A percentile compares a stretch with the other conserved stretches of the same genome.
Conservation (phyloP, 495 filamentous ascomycete genomes). For the Cryomyces minteri region DNA sequence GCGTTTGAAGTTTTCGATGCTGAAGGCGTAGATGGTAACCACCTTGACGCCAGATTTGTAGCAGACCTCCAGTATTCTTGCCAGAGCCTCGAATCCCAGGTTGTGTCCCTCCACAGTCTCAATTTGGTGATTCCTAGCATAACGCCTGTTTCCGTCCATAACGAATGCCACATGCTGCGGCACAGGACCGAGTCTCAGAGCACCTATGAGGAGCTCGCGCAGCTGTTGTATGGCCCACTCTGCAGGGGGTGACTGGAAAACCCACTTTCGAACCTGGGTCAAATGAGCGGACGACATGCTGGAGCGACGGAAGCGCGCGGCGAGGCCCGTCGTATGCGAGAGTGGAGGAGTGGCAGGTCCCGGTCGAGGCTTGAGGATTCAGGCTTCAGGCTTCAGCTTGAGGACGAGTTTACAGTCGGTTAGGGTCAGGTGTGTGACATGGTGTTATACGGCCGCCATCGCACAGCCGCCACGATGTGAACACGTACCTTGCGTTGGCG, state of each 20-base stretch:
- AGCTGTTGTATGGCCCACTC: slow-evolving; percentile 61
- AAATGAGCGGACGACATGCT: slow-evolving; percentile 29
- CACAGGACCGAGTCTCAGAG: slow-evolving; percentile 74
- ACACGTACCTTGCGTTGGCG: too few relatives aligned
- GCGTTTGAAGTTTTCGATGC: slow-evolving; percentile 96
- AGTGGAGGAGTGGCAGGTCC: too few relatives aligned
- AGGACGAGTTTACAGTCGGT: too few relatives aligned
- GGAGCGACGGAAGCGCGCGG: too few relatives aligned
- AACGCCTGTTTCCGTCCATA: slow-evolving; percentile 94
- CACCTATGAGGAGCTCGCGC: slow-evolving; percentile 68
- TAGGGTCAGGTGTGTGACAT: too few relatives aligned
- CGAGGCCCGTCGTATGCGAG: too few relatives aligned
- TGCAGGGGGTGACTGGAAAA: slow-evolving; percentile 71
- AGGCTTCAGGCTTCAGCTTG: too few relatives aligned
- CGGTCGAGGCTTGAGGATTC: too few relatives aligned
- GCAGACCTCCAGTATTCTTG: slow-evolving; percentile 89
- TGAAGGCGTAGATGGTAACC: slow-evolving; percentile 95
- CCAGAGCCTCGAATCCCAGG: slow-evolving; percentile 86
- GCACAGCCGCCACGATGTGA: too few relatives aligned
- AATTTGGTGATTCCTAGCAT: slow-evolving; percentile 74
- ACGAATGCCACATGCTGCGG: slow-evolving; percentile 93
- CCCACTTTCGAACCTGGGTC: slow-evolving; percentile 64
- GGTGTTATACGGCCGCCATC: too few relatives aligned
- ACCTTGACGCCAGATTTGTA: slow-evolving; percentile 91
- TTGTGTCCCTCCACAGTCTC: slow-evolving; percentile 97